Base-by-base conservation (phyloP, 345 rosid species). In the Salix dunnii region DNA sequence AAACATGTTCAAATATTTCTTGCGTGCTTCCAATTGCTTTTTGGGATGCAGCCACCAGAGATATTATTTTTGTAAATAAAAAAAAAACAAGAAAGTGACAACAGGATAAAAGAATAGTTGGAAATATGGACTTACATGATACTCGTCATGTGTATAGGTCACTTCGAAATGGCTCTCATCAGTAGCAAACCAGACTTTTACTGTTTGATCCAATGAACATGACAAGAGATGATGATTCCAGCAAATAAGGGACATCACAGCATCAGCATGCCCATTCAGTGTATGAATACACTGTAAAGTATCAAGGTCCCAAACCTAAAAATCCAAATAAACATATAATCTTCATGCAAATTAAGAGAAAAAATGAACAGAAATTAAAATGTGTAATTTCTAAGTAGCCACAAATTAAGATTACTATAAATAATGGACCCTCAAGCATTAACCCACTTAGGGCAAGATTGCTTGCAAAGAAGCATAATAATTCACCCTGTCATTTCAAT, bases 271-370 rank as follows among this genome's bases (percentile, higher is more conserved):
- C 35, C 78, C 88, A 67, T 73, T 67, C 68, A 90, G 71, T 2
- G 85, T 88, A 84, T 70, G 69, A 27, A 78, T 64, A 71, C 88
- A 85, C 75, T 77, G 79, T 60, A 87, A 64, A 17, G 82, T 84
- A 31, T 78, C 66, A 43, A 85, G 80, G 73, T 89, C 90, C 97
- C 92, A 91, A n/a, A 82, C 88, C 91, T 89, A 76, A 42, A 55
- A 40, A 6, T 9, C 3, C 31, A 21, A 17, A 25, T 23, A 49
- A 8, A 61, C 7, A 38, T 21, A 49, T 23, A 16, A 49, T 16
- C 17, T 30, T 64, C 7, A 4, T 64, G 8, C 51, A 49, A 36
- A 62, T 27, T 5, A 40, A n/a, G 63, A 38, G 18, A 5, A 23
- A 61, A 36, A 18, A 21, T 38, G 3, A 65, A 42, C 21, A n/a